Evolutionary conservation across 257 asterid genomes (phyloP).

Genomic region (Nicotiana undulata): DNA sequence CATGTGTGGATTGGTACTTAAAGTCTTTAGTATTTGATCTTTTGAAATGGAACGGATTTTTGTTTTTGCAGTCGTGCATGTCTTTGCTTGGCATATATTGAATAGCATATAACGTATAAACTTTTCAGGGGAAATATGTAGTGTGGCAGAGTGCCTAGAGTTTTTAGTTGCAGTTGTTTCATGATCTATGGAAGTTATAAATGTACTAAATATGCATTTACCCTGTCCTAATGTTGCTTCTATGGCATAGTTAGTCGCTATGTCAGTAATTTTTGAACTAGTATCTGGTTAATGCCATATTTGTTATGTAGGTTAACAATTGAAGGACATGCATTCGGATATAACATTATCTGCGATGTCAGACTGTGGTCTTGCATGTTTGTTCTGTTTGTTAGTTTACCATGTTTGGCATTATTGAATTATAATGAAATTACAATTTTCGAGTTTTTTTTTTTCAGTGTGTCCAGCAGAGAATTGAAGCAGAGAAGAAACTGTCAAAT

Average conservation of each 20-base stretch:
- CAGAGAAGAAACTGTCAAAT: slow-evolving; percentile 48
- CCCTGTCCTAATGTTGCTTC: not conserved
- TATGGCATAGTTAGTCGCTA: not conserved
- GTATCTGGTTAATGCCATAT: not conserved
- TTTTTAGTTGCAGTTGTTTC: not conserved
- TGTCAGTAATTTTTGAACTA: not conserved
- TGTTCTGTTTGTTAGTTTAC: not conserved
- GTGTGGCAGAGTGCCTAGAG: not conserved
- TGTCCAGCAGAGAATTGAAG: slow-evolving; percentile 62
- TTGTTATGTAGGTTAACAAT: not conserved
- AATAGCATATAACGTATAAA: not conserved
- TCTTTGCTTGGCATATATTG: not conserved
- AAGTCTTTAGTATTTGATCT: not conserved
- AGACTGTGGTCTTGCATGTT: not conserved
- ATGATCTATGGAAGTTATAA: not conserved
- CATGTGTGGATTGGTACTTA: not conserved
- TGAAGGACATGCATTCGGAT: not conserved
- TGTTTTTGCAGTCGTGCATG: not conserved
- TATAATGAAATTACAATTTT: slow-evolving; percentile 12
- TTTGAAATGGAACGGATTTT: not conserved
- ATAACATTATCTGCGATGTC: not conserved
- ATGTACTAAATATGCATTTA: not conserved
- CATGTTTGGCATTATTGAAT: slow-evolving; percentile 1
- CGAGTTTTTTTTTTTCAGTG: slow-evolving; percentile 39
- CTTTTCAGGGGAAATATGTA: not conserved